Percentiles rank a stretch among this genome's conserved stretches.
Evolutionary conservation across 116 monocot species (phyloP).

Genomic region (Trichopus zeylanicus): DNA sequence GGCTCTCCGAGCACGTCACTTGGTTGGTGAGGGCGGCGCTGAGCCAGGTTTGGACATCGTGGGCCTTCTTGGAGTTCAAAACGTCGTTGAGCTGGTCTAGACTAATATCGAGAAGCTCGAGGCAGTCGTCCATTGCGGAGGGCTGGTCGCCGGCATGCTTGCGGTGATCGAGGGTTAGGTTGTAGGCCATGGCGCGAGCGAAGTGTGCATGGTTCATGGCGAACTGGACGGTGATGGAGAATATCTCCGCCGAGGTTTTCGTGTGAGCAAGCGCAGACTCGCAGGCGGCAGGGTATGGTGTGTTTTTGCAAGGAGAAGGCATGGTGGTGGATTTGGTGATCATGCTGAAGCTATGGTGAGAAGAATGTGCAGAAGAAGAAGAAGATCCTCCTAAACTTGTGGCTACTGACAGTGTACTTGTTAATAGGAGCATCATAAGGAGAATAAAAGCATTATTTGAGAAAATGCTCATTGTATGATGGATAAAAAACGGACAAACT

Average conservation of each 20-base stretch:
- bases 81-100: conserved; percentile 14
- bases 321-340: too few species aligned
- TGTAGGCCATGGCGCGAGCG: conserved; percentile 24
- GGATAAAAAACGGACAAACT: too few species aligned
- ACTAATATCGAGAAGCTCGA: conserved; percentile 24
- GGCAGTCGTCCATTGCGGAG: conserved; percentile 18
- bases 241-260: conserved; percentile 17
- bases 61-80: conserved; percentile 2
- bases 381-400: too few species aligned
- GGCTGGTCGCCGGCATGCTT: neutral
- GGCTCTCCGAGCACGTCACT: conserved; percentile 37
- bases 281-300: conserved; percentile 12
- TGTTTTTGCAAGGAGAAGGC: conserved; percentile 7
- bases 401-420: too few species aligned
- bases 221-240: conserved; percentile 34
- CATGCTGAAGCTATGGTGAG: too few species aligned
- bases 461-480: too few species aligned
- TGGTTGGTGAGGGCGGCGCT: conserved; percentile 35
- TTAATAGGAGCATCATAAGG: too few species aligned
- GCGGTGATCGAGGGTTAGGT: conserved; percentile 13
- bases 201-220: conserved; percentile 24
- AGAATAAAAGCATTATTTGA: too few species aligned
- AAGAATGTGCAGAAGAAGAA: too few species aligned
- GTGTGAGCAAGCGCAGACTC: neutral
- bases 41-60: conserved; percentile 28